Percentiles rank a stretch among this genome's conserved stretches.
Conservation (phyloP, 768 basidiomycete genomes). For the Inosperma sp. region DNA sequence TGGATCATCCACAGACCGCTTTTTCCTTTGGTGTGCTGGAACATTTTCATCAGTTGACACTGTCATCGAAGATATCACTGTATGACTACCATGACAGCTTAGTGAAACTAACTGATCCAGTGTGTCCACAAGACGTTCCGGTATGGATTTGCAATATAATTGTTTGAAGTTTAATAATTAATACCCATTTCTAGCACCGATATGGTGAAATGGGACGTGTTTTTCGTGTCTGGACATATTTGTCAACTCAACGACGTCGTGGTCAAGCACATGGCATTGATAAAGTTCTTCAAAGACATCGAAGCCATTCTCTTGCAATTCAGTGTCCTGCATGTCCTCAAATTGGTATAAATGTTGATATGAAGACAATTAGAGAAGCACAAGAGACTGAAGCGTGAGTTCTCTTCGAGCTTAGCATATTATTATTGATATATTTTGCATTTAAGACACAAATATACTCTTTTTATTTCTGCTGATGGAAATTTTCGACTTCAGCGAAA, state of each 20-base stretch:
- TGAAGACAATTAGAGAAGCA: conserved; percentile 15
- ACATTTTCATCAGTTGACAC: conserved; percentile 1
- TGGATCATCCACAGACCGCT: conserved; percentile 4
- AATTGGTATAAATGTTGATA: conserved; percentile 24
- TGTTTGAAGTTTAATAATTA: neutral
- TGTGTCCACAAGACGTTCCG: conserved; percentile 20
- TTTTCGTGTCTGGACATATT: conserved; percentile 21
- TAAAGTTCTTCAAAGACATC: conserved; percentile 8
- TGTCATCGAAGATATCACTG: conserved; percentile 5
- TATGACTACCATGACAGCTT: conserved; percentile 29
- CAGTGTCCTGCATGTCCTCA: conserved; percentile 28
- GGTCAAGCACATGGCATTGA: conserved; percentile 23
- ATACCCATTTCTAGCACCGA: conserved; percentile 14
- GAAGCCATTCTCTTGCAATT: conserved; percentile 13
- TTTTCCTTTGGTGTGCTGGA: conserved; percentile 8
- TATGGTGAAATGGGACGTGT: conserved; percentile 21
- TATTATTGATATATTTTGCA: neutral
- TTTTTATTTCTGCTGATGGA: conserved; percentile 27
- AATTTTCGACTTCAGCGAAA: conserved; percentile 25
- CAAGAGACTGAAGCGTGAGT: conserved; percentile 15
- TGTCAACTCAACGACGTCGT: conserved; percentile 15
- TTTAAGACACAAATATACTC: conserved; percentile 23
- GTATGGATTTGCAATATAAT: conserved; percentile 14
- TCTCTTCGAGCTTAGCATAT: neutral
- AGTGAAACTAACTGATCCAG: conserved; percentile 18